A percentile compares a stretch with the other conserved stretches of the same genome.
Conservation (phyloP, 208 protist genomes). For the Blastocrithidia nonstop region DNA sequence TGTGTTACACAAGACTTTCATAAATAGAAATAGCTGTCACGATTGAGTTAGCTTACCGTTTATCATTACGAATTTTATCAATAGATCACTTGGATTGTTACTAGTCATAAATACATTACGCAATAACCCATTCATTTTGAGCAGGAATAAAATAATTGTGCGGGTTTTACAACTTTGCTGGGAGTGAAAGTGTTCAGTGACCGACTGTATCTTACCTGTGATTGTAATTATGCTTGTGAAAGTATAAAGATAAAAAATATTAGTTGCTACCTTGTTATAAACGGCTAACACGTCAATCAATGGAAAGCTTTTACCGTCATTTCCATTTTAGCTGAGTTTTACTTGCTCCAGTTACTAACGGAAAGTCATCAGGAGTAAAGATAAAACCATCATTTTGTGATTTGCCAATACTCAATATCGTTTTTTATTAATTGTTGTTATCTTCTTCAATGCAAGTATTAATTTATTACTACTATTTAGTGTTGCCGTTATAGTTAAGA, state of each 20-base stretch:
- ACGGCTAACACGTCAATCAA: constrained; percentile 36
- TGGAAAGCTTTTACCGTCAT: constrained; percentile 52
- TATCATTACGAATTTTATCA: constrained; percentile 45
- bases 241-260: constrained; percentile 44
- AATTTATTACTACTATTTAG: too few relatives aligned
- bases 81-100: constrained; percentile 26
- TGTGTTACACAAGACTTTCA: constrained; percentile 57
- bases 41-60: constrained; percentile 58
- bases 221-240: constrained; percentile 47
- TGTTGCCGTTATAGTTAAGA: too few relatives aligned
- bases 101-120: constrained; percentile 44
- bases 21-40: constrained; percentile 65
- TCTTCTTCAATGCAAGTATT: too few relatives aligned
- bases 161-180: constrained; percentile 32
- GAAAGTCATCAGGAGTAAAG: constrained; percentile 60
- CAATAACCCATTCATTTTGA: constrained; percentile 14
- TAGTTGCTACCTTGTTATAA: neutral
- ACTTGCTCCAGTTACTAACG: constrained; percentile 34
- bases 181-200: constrained; percentile 26
- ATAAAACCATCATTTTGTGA: constrained; percentile 68
- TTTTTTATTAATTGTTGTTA: too few relatives aligned
- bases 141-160: constrained; percentile 17
- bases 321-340: constrained; percentile 70
- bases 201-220: constrained; percentile 36
- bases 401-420: too few relatives aligned